A percentile compares a stretch with the other conserved stretches of the same genome.
phyloP scores from a whole-genome alignment of 2,329 filamentous ascomycete genomes.

The Xylaria arbuscula region DNA sequence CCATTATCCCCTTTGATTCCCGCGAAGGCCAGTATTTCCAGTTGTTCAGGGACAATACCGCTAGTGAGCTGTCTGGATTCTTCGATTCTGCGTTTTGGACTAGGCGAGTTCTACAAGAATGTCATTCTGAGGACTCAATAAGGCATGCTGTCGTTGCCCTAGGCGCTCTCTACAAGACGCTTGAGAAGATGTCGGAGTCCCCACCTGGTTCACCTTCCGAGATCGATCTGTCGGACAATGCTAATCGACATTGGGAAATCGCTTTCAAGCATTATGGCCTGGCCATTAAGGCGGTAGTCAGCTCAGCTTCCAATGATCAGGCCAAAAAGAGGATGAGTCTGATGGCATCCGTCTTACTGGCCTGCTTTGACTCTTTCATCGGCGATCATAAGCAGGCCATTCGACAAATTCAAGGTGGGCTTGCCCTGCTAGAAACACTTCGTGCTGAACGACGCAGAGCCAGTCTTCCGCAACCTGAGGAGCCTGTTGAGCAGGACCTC shows the following conservation, averaged over 20 bases:
- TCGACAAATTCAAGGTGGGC: constrained; percentile 68
- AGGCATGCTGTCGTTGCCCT: constrained; percentile 74
- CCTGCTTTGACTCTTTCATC: constrained; percentile 76
- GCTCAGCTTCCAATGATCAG: constrained; percentile 56
- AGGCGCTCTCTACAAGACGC: constrained; percentile 73
- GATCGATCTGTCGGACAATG: constrained; percentile 52
- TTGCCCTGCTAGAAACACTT: constrained; percentile 65
- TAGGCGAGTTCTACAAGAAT: constrained; percentile 70
- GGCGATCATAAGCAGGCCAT: constrained; percentile 72
- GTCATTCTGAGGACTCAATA: constrained; percentile 69
- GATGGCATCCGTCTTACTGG: constrained; percentile 73
- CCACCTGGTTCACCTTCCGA: constrained; percentile 59
- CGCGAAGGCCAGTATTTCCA: constrained; percentile 70
- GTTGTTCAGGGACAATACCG: constrained; percentile 70
- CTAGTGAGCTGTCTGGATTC: constrained; percentile 72
- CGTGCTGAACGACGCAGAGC: constrained; percentile 58
- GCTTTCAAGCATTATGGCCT: constrained; percentile 70
- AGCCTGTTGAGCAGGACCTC: constrained; percentile 68
- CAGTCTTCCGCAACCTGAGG: constrained; percentile 55
- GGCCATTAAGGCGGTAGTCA: constrained; percentile 63
- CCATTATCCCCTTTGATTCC: constrained; percentile 60
- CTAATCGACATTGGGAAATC: constrained; percentile 66
- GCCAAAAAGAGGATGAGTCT: constrained; percentile 64
- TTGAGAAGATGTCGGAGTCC: constrained; percentile 67
- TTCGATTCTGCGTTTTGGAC: constrained; percentile 76